These are phyloP conservation scores for Crithidia brevicula DNA, from an alignment of 208 protist species.

Conservation along the genomic window DNA sequence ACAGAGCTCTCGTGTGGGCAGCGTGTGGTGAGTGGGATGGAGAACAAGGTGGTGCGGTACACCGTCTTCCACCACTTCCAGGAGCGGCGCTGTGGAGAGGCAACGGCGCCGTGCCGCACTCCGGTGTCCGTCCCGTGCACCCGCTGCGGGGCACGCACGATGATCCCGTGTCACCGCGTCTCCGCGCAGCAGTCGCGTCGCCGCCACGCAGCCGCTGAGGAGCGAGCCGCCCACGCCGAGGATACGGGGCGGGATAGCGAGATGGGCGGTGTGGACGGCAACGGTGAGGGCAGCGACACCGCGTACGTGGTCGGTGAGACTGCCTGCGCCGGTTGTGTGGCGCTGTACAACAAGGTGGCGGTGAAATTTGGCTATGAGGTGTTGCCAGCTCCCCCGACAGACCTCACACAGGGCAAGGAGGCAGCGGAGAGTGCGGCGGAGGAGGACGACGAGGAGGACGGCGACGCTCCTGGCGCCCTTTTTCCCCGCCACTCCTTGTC, in stretches of 20 bases:
- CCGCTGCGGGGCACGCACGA: slow-evolving; percentile 65
- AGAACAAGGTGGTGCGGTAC: slow-evolving; percentile 51
- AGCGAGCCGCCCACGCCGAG: background rate
- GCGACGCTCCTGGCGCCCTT: slow-evolving; percentile 13
- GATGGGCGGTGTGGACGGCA: background rate
- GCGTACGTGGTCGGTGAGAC: slow-evolving; percentile 50
- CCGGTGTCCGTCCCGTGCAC: slow-evolving; percentile 64
- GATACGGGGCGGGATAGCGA: background rate
- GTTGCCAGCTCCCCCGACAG: slow-evolving; percentile 29
- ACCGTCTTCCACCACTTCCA: slow-evolving; percentile 79
- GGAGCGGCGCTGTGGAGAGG: slow-evolving; percentile 57
- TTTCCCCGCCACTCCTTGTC: slow-evolving; percentile 60
- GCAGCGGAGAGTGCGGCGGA: slow-evolving; percentile 14
- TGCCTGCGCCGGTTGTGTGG: slow-evolving; percentile 77
- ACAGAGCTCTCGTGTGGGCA: slow-evolving; percentile 81
- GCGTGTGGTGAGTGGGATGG: slow-evolving; percentile 73
- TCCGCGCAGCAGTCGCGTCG: slow-evolving; percentile 36
- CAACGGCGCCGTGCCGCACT: slow-evolving; percentile 48
- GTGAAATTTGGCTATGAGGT: slow-evolving; percentile 54
- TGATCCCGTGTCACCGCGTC: slow-evolving; percentile 58
- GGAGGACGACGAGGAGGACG: slow-evolving; percentile 28
- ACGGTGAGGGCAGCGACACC: slow-evolving; percentile 2
- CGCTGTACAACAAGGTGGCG: slow-evolving; percentile 78
- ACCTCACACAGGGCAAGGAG: slow-evolving; percentile 6
- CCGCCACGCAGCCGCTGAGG: slow-evolving; percentile 15